Evolutionary conservation across 495 filamentous ascomycete species (phyloP).

Genomic region (Hypomontagnella monticulosa): DNA sequence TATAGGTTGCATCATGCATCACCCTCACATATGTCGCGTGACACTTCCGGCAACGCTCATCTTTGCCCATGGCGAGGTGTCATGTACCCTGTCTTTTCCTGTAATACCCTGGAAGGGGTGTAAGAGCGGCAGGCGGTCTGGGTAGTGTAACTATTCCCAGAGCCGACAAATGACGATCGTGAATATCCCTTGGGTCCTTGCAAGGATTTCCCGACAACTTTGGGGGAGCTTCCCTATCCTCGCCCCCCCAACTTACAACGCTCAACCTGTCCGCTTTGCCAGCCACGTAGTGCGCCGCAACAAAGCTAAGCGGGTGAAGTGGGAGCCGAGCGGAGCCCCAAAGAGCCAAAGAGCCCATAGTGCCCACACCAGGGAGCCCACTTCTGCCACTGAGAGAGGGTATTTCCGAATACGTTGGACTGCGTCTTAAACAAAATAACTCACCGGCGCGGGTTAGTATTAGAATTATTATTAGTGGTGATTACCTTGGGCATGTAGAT

Average conservation of each 20-base stretch:
- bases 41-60: conserved; percentile 34
- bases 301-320: conserved; percentile 9
- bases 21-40: conserved; percentile 43
- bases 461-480: conserved; percentile 28
- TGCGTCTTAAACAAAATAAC: conserved; percentile 41
- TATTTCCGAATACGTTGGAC: conserved; percentile 31
- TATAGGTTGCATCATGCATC: conserved; percentile 41
- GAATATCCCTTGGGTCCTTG: conserved; percentile 13
- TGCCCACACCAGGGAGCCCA: conserved; percentile 3
- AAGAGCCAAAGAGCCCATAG: conserved; percentile 1
- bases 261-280: background rate
- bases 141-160: conserved; percentile 32
- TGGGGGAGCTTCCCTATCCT: conserved; percentile 19
- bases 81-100: conserved; percentile 1
- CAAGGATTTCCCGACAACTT: conserved; percentile 12
- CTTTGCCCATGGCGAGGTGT: conserved; percentile 22
- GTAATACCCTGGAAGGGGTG: background rate
- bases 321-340: conserved; percentile 32
- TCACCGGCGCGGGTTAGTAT: conserved; percentile 33
- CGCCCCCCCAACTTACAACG: conserved; percentile 11
- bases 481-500: conserved; percentile 11
- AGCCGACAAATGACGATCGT: conserved; percentile 28
- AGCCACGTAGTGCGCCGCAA: conserved; percentile 25
- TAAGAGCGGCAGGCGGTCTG: conserved; percentile 17
- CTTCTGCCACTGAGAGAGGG: conserved; percentile 1